These are phyloP conservation scores for Fraxinus baroniana DNA, from an alignment of 305 asterid genomes.

Conservation along the genomic window DNA sequence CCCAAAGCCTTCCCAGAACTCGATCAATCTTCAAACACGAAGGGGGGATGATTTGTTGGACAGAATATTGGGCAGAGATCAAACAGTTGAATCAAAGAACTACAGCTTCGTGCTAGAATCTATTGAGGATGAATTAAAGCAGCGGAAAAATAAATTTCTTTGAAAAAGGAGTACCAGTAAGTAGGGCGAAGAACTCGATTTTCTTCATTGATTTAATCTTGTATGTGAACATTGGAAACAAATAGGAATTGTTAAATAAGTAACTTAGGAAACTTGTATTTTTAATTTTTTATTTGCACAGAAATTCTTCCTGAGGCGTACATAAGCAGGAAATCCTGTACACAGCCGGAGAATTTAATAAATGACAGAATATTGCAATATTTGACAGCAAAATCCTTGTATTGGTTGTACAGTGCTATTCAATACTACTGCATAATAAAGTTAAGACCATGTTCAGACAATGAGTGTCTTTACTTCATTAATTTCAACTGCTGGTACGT, in stretches of 20 bases:
- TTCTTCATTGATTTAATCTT: background rate
- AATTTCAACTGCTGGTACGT: background rate
- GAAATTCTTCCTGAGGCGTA: background rate
- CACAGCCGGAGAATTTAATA: background rate
- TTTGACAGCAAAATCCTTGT: background rate
- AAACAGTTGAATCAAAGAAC: slow-evolving; percentile 21
- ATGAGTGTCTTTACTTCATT: background rate
- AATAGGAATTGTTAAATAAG: background rate
- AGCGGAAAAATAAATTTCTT: slow-evolving; percentile 14
- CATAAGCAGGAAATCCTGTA: background rate
- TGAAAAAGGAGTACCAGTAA: background rate
- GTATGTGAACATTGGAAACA: background rate
- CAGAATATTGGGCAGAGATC: slow-evolving; percentile 31
- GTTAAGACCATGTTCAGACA: background rate
- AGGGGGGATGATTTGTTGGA: slow-evolving; percentile 37
- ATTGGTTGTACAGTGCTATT: background rate
- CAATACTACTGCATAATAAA: background rate
- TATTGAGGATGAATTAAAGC: slow-evolving; percentile 24
- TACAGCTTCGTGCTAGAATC: slow-evolving; percentile 16
- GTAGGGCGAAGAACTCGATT: background rate
- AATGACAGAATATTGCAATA: background rate
- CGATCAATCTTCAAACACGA: slow-evolving; percentile 49
- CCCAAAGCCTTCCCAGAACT: slow-evolving; percentile 27
- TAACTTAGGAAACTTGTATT: background rate
- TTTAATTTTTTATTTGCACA: background rate